Conservation (phyloP, 2,329 filamentous ascomycete genomes). For the Elsinoe fawcettii region DNA sequence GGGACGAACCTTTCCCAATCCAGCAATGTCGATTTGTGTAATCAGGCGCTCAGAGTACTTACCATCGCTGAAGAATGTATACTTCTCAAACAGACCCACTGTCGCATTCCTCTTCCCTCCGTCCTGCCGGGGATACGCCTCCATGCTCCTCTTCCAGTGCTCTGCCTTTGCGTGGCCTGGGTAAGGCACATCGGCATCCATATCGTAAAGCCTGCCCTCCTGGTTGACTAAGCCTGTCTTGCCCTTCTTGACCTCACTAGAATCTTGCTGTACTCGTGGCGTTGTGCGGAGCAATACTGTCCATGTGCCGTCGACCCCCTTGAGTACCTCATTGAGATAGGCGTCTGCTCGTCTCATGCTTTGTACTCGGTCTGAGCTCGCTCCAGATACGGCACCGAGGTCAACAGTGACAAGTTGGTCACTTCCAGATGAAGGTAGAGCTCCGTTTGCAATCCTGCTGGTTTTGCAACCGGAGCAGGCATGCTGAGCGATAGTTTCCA, state of each 20-base stretch:
- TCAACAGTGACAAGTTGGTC: background rate
- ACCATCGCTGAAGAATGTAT: conserved; percentile 91
- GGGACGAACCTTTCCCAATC: no score
- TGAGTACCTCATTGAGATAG: conserved; percentile 27
- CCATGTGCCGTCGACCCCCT: background rate
- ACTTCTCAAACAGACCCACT: conserved; percentile 72
- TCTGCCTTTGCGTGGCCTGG: conserved; percentile 59
- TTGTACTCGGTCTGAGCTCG: background rate
- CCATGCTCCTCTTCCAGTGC: conserved; percentile 57
- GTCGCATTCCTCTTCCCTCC: conserved; percentile 27
- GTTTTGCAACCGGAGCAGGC: background rate
- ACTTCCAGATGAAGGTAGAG: background rate
- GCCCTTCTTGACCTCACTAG: background rate
- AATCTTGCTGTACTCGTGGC: conserved; percentile 49
- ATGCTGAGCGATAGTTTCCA: background rate
- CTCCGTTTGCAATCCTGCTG: background rate
- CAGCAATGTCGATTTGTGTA: no score
- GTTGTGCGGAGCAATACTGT: background rate
- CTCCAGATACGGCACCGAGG: background rate
- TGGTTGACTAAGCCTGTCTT: background rate
- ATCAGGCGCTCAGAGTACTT: conserved; percentile 27
- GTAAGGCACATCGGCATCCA: conserved; percentile 49
- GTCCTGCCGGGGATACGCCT: conserved; percentile 22
- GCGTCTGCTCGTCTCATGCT: background rate
- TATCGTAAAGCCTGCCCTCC: conserved; percentile 50